A percentile compares a stretch with the other conserved stretches of the same genome.
phyloP scores from a whole-genome alignment of 768 basidiomycete species.

The Piloderma croceum region DNA sequence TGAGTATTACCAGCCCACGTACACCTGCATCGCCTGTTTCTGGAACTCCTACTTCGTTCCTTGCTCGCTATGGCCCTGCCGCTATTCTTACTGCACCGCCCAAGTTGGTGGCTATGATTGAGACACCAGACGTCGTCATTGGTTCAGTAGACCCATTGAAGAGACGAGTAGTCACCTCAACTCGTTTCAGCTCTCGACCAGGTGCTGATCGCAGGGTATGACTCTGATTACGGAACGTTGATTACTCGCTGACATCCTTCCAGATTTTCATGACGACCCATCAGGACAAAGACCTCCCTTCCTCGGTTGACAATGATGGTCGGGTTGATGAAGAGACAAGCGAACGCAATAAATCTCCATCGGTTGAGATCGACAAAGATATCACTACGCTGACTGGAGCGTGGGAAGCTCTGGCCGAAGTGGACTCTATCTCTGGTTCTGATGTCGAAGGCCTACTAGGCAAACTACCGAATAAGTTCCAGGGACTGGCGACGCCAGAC shows the following conservation, averaged over 20 bases:
- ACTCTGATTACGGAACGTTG: conserved; percentile 8
- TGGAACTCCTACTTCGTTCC: conserved; percentile 38
- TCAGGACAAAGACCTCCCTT: conserved; percentile 42
- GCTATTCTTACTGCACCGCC: conserved; percentile 82
- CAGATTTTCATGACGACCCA: conserved; percentile 86
- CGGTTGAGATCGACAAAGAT: conserved; percentile 59
- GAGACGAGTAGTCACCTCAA: conserved; percentile 80
- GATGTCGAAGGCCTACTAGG: conserved; percentile 58
- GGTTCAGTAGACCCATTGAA: conserved; percentile 84
- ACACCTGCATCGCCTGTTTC: conserved; percentile 42
- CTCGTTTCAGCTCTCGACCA: conserved; percentile 75
- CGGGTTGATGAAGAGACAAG: conserved; percentile 19
- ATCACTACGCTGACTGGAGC: conserved; percentile 67
- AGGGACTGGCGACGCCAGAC: conserved; percentile 78
- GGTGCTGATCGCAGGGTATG: conserved; percentile 80
- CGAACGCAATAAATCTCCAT: conserved; percentile 12
- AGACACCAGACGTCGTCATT: conserved; percentile 84
- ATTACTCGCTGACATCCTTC: neutral
- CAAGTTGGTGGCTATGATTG: conserved; percentile 73
- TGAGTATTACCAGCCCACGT: conserved; percentile 31
- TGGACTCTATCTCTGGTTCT: conserved; percentile 26
- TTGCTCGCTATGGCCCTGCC: conserved; percentile 58
- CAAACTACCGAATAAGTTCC: conserved; percentile 59
- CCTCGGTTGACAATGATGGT: conserved; percentile 10
- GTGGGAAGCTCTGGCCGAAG: conserved; percentile 62